Base-by-base conservation (phyloP, 1,284 basidiomycete genomes). In the Wolfiporia cocos region DNA sequence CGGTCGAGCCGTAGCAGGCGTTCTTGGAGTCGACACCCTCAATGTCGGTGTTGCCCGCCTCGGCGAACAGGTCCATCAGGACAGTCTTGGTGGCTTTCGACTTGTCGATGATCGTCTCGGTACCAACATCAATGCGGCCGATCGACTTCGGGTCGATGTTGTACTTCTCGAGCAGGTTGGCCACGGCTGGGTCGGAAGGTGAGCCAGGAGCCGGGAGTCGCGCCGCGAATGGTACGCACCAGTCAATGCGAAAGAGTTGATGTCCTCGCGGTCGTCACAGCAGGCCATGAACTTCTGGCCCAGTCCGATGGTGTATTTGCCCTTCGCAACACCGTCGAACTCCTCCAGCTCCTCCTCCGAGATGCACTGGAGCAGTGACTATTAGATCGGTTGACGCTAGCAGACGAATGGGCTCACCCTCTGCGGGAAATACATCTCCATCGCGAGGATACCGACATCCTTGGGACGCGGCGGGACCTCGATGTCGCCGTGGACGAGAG, bases 11-110 rank as follows among this genome's bases (percentile, higher is more conserved):
- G 64, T 99, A 99, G 74, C 95, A 99, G 17, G 95, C 95, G 64
- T 99, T 99, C 74, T 99, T 99, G 46, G 90, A 93, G 73, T 99
- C 95, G 62, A 99, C 88, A 55, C 95, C 95, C 70, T 99, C 95
- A 50, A 99, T 93, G 64, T 99, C 95, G 57, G 81, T 82, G 81
- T 99, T 99, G 51, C 92, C 95, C 28, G 85, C 79, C 43, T 77
- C 77, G 34, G 84, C 82, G 61, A 99, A 99, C 55, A 99, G 85
- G 68, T 97, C 91, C 95, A 99, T 99, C 50, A 99, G 80, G 45
- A 92, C 84, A 3, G 96, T 98, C 73, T 99, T 99, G 68, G 94
- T 93, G 21, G 95, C 92, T 71, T 99, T 99, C 49, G 93, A 95
- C 74, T 99, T 99, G 81, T 99, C 95, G 57, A 99, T 97, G 69